A percentile compares a stretch with the other conserved stretches of the same genome.
Conservation (phyloP, 805 yeast species). For the Saccharomycopsis schoenii region DNA sequence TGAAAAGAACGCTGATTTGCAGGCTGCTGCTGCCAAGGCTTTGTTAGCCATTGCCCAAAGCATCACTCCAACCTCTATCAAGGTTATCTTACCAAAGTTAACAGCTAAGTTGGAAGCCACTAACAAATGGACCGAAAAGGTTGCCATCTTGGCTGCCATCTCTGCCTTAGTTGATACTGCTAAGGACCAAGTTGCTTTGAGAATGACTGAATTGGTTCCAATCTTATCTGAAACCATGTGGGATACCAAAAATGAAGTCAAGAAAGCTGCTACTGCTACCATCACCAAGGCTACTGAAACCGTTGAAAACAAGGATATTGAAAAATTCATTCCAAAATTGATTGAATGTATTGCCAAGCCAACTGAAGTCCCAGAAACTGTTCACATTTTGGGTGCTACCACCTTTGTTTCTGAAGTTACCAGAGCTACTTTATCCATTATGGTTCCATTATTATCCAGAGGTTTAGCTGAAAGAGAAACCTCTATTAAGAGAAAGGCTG, state of each 20-base stretch:
- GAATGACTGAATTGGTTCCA: slow-evolving; percentile 99
- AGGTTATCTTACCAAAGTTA: slow-evolving; percentile 78
- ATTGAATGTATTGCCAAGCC: slow-evolving; percentile 96
- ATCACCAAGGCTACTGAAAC: slow-evolving; percentile 95
- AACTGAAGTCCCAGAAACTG: slow-evolving; percentile 96
- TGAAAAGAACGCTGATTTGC: slow-evolving; percentile 77
- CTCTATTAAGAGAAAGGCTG: slow-evolving; percentile 98
- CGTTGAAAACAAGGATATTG: slow-evolving; percentile 99
- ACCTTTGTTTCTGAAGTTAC: slow-evolving; percentile 99
- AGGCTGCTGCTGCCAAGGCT: slow-evolving; percentile 67
- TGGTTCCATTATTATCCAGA: slow-evolving; percentile 98
- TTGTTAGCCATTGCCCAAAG: slow-evolving; percentile 68
- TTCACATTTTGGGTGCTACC: slow-evolving; percentile 97
- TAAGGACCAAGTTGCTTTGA: slow-evolving; percentile 89
- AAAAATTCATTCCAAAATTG: slow-evolving; percentile 96
- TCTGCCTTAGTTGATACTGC: slow-evolving; percentile 87
- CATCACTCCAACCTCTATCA: slow-evolving; percentile 88
- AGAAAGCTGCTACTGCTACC: slow-evolving; percentile 91
- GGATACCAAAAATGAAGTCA: slow-evolving; percentile 99
- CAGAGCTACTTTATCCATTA: slow-evolving; percentile 97
- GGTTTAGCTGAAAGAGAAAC: slow-evolving; percentile 99
- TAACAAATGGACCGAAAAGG: slow-evolving; percentile 98
- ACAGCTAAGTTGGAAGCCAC: slow-evolving; percentile 56
- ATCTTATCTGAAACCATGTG: slow-evolving; percentile 98
- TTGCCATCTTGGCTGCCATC: slow-evolving; percentile 77